A percentile compares a stretch with the other conserved stretches of the same genome.
These are phyloP conservation scores for Cercis canadensis DNA, from an alignment of 306 rosid species.

Conservation along the genomic window DNA sequence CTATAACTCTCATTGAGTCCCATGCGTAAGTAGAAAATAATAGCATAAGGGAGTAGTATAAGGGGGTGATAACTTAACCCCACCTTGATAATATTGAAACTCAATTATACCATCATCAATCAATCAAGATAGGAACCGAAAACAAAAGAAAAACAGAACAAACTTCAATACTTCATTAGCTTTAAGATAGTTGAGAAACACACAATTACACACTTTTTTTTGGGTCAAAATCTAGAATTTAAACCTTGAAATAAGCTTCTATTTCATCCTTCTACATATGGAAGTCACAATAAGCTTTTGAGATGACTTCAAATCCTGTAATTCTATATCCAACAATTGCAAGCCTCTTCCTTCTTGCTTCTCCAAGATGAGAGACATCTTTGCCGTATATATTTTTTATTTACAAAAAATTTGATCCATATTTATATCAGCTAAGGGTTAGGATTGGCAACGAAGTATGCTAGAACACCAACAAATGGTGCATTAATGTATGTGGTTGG, in stretches of 20 bases:
- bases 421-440: conserved; percentile 34
- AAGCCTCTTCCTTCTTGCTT: conserved; percentile 72
- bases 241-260: conserved; percentile 13
- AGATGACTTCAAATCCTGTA: conserved; percentile 39
- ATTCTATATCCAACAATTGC: conserved; percentile 34
- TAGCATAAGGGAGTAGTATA: too few species aligned
- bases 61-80: too few species aligned
- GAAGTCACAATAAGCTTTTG: conserved; percentile 40
- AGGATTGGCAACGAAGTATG: conserved; percentile 77
- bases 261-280: conserved; percentile 2
- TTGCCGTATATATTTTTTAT: conserved; percentile 30
- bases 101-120: too few species aligned
- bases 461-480: conserved; percentile 84
- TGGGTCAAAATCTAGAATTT: neutral
- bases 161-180: neutral
- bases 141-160: neutral
- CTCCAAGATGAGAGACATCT: conserved; percentile 72
- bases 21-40: too few species aligned
- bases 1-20: too few species aligned
- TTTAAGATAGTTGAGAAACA: conserved; percentile 23
- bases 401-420: conserved; percentile 32
- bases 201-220: conserved; percentile 4
- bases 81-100: too few species aligned
- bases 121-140: neutral
- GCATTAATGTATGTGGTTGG: conserved; percentile 97